Conservation (phyloP, 148 eudicot genomes). For the Silene conica region DNA sequence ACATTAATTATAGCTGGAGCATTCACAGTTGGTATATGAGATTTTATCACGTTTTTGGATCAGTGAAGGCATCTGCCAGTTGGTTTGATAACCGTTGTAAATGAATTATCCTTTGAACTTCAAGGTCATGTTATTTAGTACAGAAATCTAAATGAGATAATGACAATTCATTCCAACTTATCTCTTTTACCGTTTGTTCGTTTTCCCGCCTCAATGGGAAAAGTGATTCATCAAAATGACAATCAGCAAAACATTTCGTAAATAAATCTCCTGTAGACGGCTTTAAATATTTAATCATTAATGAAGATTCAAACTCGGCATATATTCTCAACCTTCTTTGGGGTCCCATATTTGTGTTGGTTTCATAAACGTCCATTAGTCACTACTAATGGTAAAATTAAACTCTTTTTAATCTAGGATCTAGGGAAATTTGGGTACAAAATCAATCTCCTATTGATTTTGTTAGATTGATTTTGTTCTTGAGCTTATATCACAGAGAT, state of each 20-base stretch:
- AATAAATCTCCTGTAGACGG: background rate
- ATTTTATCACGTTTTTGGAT: background rate
- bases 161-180: too few species aligned
- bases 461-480: too few species aligned
- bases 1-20: background rate
- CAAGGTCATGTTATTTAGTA: background rate
- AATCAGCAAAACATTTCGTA: background rate
- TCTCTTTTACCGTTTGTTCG: background rate
- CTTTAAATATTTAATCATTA: background rate
- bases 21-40: background rate
- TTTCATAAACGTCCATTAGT: too few species aligned
- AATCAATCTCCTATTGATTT: too few species aligned
- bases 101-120: too few species aligned
- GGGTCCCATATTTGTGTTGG: background rate
- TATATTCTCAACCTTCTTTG: slow-evolving; percentile 1
- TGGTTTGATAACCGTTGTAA: background rate
- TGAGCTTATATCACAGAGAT: too few species aligned
- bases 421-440: too few species aligned
- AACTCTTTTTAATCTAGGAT: too few species aligned
- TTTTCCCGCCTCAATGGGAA: background rate
- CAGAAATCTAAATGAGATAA: background rate
- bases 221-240: background rate
- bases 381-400: too few species aligned
- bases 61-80: background rate
- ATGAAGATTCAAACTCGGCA: background rate